phyloP scores from a whole-genome alignment of 2,329 filamentous ascomycete genomes.

The Fonsecaea nubica region DNA sequence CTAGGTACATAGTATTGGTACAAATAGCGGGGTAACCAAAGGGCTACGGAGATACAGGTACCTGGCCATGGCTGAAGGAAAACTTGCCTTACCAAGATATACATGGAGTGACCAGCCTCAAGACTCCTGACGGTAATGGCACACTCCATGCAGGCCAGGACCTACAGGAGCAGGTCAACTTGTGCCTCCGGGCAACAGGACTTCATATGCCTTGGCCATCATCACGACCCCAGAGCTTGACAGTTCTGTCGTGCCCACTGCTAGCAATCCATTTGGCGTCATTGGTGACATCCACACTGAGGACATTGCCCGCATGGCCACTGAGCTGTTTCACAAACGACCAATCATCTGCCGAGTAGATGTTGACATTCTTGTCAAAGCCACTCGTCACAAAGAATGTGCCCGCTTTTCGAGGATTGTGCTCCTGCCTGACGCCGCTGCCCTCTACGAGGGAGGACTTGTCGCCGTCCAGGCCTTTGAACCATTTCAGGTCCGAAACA shows the following conservation, averaged over 20 bases:
- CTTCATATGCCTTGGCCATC: slow-evolving; percentile 62
- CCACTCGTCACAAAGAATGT: slow-evolving; percentile 91
- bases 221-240: slow-evolving; percentile 94
- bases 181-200: background rate
- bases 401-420: slow-evolving; percentile 75
- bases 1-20: background rate
- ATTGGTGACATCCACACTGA: slow-evolving; percentile 84
- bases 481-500: slow-evolving; percentile 93
- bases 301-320: slow-evolving; percentile 89
- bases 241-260: slow-evolving; percentile 89
- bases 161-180: background rate
- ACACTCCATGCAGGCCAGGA: background rate
- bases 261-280: slow-evolving; percentile 94
- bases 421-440: slow-evolving; percentile 37
- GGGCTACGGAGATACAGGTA: background rate
- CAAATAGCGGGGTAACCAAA: background rate
- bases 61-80: background rate
- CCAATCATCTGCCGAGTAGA: slow-evolving; percentile 98
- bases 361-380: slow-evolving; percentile 93
- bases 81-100: background rate
- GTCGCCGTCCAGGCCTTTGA: slow-evolving; percentile 81
- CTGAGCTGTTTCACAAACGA: slow-evolving; percentile 83
- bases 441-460: slow-evolving; percentile 30
- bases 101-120: background rate
- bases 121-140: background rate